Base-by-base conservation (phyloP, 208 protist species). In the Trypanosoma theileri region DNA sequence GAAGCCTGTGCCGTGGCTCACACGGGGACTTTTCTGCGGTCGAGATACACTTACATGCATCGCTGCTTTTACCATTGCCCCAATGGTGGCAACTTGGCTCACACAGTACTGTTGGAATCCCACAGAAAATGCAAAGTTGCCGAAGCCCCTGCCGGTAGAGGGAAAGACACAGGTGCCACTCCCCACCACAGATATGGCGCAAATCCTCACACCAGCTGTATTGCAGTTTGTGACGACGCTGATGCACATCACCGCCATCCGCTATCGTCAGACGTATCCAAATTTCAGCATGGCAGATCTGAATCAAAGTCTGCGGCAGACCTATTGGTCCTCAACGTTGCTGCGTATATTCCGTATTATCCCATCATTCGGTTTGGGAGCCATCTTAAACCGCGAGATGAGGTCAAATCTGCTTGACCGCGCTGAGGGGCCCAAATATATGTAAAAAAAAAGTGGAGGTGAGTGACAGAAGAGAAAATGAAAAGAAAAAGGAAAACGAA, bases 201-300 rank as follows among this genome's bases (percentile, higher is more conserved):
- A 95, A 73, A 78, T 95, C 12, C 14, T 88, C 41, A 92, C 86
- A 2, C 89, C 89, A 14, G 86, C 84, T 14, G 59, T 84, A 21
- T 73, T 95, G 45, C 89, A 95, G 75, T 84, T 91, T 21, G 42
- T 92, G 16, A 95, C 89, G 50, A 95, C 89, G 41, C 73, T 92
- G 8, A 66, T 95, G 59, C 89, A 95, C 75, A 95, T 95, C 57
- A 80, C 81, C 12, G 89, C 89, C 19, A 94, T 94, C 60, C 89
- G 89, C 6, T 94, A 94, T 69, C 77, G 84, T n/a, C 89, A 94
- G 75, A 90, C 86, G 12, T 88, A 94, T 71, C 89, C 89, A 26
- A 81, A 90, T 42, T 94, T 91, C 35, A 75, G 66, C 46, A 64
- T 73, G 75, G 69, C 75, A 46, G 89, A 94, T 55, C 62, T 92